Evolutionary conservation across 2,329 filamentous ascomycete genomes (phyloP), one percentile per base, ranked within the genome.

Genomic region (Ophiostoma pallidulum): DNA sequence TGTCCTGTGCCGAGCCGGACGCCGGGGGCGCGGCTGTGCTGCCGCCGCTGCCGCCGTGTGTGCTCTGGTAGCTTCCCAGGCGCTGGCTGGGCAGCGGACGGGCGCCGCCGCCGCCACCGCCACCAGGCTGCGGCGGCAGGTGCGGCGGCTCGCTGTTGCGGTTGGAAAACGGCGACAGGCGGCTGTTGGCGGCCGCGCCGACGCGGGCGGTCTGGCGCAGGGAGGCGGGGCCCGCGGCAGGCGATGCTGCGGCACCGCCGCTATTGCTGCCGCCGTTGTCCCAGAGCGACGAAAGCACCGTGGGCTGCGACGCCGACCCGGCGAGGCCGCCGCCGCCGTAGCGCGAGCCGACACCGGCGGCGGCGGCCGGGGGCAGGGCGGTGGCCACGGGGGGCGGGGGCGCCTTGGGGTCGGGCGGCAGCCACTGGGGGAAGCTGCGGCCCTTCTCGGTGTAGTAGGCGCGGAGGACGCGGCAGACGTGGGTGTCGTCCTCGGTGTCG

Each of bases 381-480:
- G 74, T 69, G 41, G 68, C 64, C 38, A 68, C 64, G 20, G 47
- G 45, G 29, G 75, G 70, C 32, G 74, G 73, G 36, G 80, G 79
- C 4, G 77, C 78, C 66, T 87, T 91, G n/a, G 88, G 90, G 64
- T 95, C 87, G 6, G 86, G 82, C 8, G 90, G 88, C 8, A 97
- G 81, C 91, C 92, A 97, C 57, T 73, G 68, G 1, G 92, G 92
- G 53, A 90, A 85, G 2, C 80, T 74, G 19, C 82, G 81, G 56
- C 84, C 86, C 61, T 94, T 92, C 64, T 97, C 90, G 44, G 73
- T 78, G 73, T 98, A 97, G 74, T 97, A 95, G 58, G 81, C 84
- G 59, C 92, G 85, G 22, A 98, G 79, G 31, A 94, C 89, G 59
- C 92, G 86, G 67, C 87, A 94, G 60, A 97, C 85, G 70, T 97